Conservation (phyloP, 345 rosid species). For the Eucalyptus leucophloia region DNA sequence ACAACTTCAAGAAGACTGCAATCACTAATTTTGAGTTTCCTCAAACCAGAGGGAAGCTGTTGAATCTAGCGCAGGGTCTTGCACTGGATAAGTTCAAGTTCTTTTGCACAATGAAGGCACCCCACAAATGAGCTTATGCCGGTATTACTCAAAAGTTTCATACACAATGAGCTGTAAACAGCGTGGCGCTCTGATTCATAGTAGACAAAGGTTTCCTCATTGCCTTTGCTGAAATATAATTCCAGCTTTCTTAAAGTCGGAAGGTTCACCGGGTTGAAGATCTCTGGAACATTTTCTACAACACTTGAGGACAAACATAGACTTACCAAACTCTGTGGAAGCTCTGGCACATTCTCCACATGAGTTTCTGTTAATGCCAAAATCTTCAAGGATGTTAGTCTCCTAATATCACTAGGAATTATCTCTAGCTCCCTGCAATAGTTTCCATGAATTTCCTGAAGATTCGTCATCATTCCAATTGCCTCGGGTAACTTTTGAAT, state of each 20-base stretch:
- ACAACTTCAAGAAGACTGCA: not conserved
- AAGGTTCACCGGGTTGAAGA: rapidly evolving
- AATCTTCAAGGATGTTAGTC: not conserved
- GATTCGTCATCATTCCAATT: not conserved
- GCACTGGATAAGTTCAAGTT: not conserved
- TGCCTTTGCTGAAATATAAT: rapidly evolving
- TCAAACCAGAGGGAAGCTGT: not conserved
- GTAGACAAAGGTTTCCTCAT: too few species aligned
- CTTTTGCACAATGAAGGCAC: not conserved
- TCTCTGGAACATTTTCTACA: not conserved
- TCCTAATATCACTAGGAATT: not conserved
- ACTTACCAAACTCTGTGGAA: not conserved
- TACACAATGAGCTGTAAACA: rapidly evolving
- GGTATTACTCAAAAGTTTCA: not conserved
- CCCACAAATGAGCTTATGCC: not conserved
- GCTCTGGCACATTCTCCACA: not conserved
- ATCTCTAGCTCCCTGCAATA: rapidly evolving
- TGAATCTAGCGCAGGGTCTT: not conserved
- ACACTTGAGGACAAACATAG: rapidly evolving
- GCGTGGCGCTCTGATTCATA: too few species aligned
- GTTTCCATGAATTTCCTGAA: not conserved
- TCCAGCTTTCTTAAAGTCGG: too few species aligned
- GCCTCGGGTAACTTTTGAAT: not conserved
- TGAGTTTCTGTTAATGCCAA: rapidly evolving
- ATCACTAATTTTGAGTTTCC: not conserved